Evolutionary conservation across 306 rosid species (phyloP), one percentile per base, ranked within the genome.

Genomic region (Rosa rugosa): DNA sequence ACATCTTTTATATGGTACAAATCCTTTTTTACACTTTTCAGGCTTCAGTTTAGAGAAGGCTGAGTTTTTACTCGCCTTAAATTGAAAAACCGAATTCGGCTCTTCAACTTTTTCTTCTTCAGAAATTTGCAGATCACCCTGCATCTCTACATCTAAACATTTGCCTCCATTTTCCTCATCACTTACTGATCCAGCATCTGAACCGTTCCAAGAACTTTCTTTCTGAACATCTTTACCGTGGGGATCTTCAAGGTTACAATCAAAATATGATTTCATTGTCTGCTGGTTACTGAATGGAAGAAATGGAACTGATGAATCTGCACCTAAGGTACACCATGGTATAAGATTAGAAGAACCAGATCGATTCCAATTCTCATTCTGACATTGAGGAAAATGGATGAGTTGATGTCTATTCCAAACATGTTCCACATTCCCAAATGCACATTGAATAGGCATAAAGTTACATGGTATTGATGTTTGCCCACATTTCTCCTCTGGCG

Each of bases 1-100:
- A 82, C 90, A 86, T 73, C 97, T 88, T 86, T 93, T 93, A 51
- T 91, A 91, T 66, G 97, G 97, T 2, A 91, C 84, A 86, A 91
- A 93, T 47, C 94, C 97, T 88, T 82, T 85, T 5, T 75, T 80
- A 57, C 71, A 76, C 54, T 80, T 78, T 69, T 68, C 80, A 57
- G 66, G 38, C 31, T 83, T 83, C 64, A 80, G 27, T 59, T 80
- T 77, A 72, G 69, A 81, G 86, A 79, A 83, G 63, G 84, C 81
- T 34, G 89, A 72, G 57, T 73, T 81, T 50, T 75, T 80, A 68
- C 82, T 75, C 25, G 59, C 72, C n/a, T 77, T 73, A n/a, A 73
- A 69, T 56, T 72, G 64, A 41, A 83, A 64, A 50, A 64, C 64
- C 27, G 70, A 66, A 12, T 60, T 57, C 17, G 80, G 68, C 27